Conservation (phyloP, 352 stramenopile species). For the Phytopythium helicoides region DNA sequence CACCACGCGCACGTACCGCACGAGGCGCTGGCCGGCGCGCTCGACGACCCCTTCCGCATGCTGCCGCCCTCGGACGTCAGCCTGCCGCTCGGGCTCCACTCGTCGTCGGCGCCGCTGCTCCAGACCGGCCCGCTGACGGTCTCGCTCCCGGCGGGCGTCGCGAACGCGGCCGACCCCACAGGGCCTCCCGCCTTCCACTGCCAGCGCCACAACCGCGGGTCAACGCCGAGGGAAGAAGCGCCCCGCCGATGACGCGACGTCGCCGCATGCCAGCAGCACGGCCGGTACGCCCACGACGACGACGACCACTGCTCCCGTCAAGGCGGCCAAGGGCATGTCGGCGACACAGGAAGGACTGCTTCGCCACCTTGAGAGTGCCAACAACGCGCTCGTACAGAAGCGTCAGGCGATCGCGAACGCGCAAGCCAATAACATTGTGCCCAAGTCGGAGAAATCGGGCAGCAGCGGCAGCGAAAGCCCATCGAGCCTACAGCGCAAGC, state of each 20-base stretch:
- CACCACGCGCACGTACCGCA: neutral
- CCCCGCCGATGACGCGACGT: constrained; percentile 28
- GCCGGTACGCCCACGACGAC: constrained; percentile 10
- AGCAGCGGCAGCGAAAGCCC: constrained; percentile 59
- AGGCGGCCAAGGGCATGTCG: constrained; percentile 34
- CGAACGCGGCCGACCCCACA: too few relatives aligned
- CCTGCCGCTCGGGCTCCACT: constrained; percentile 34
- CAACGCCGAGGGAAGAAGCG: constrained; percentile 52
- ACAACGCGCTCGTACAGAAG: constrained; percentile 66
- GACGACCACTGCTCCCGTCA: neutral
- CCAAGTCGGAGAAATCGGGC: constrained; percentile 52
- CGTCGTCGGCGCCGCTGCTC: constrained; percentile 19
- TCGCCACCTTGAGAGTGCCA: constrained; percentile 70
- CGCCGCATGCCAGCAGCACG: constrained; percentile 6
- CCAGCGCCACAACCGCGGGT: constrained; percentile 11
- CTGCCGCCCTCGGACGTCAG: constrained; percentile 40
- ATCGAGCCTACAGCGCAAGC: constrained; percentile 63
- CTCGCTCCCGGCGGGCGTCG: constrained; percentile 17
- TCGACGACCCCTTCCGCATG: constrained; percentile 72
- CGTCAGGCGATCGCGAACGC: constrained; percentile 29
- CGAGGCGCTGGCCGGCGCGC: constrained; percentile 22
- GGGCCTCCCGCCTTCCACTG: neutral
- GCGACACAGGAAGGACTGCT: constrained; percentile 60
- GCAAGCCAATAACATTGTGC: constrained; percentile 12
- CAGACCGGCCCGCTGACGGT: constrained; percentile 23